Evolutionary conservation across 108 stramenopile species (phyloP), one percentile per base, ranked within the genome.

Genomic region (Pseudonitzschia delicatissima): DNA sequence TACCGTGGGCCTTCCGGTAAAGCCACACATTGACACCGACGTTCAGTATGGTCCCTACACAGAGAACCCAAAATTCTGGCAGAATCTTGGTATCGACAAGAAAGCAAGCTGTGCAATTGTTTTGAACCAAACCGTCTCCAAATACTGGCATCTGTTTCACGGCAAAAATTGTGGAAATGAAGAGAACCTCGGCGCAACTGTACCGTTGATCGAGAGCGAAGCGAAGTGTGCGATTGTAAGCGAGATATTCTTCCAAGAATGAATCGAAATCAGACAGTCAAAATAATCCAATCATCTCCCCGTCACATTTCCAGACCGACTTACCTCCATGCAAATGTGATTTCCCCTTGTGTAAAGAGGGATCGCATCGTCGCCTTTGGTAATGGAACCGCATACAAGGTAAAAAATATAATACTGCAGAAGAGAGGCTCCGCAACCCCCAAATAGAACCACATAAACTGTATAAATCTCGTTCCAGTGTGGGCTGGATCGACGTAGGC

Each of bases 371-470:
- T 57, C 27, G 42, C 55, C 50, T 78, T 52, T 25, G 67, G 67
- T 61, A 92, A 69, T 9, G 91, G 91, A 33, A 68, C 45, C 13
- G 80, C 27, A 69, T 86, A 92, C 8, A 95, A 81, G 26, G 74
- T 67, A 28, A 76, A 37, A 42, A 87, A 74, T 4, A 71, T 65
- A 1, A 79, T 5, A 29, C 87, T 74, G 67, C 82, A 87, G 21
- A 76, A 63, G 1, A 91, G 33, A 15, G 94, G 94, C 85, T 87
- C 80, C 34, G 66, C 85, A 28, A 93, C 44, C 4, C 76, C 85
- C 31, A 90, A 87, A 60, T 87, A 76, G 76, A 91, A 92, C 73
- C 84, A 95, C 57, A 74, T 64, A 18, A 78, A 69, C 62, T 91
- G 87, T 35, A 92, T 71, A 67, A 75, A 90, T 2, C 75, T 60